phyloP scores from a whole-genome alignment of 2,329 filamentous ascomycete genomes.

The Pyrenophora teres region DNA sequence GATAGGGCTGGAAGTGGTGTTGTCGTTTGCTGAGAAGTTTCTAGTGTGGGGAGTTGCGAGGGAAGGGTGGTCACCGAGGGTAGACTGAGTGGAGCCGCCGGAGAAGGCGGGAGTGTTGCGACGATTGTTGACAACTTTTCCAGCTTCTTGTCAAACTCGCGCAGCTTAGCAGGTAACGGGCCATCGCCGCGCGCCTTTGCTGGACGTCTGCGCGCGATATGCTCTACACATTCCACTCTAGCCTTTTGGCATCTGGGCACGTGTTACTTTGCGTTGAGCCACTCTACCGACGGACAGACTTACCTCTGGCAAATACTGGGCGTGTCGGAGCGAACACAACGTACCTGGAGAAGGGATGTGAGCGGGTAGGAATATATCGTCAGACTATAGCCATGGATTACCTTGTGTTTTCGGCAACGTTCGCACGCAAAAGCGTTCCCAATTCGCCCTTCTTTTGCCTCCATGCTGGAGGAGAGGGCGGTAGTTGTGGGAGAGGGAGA shows the following conservation, averaged over 20 bases:
- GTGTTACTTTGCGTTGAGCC: constrained; percentile 34
- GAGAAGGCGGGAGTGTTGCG: constrained; percentile 32
- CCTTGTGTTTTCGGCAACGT: constrained; percentile 45
- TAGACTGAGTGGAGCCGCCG: constrained; percentile 28
- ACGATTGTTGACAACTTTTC: constrained; percentile 43
- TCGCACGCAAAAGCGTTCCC: constrained; percentile 47
- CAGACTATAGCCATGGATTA: no score
- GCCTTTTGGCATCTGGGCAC: constrained; percentile 46
- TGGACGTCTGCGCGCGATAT: constrained; percentile 44
- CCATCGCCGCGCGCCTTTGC: constrained; percentile 38
- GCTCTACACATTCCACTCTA: constrained; percentile 44
- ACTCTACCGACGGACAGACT: constrained; percentile 14
- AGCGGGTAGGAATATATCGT: no score
- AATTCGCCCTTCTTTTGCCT: constrained; percentile 43
- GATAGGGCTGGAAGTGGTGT: constrained; percentile 16
- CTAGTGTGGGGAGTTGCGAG: constrained; percentile 23
- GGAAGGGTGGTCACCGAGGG: constrained; percentile 31
- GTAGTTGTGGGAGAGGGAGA: constrained; percentile 33
- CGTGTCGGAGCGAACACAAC: constrained; percentile 43
- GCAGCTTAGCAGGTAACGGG: constrained; percentile 35
- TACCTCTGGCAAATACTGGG: constrained; percentile 43
- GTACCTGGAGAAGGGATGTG: constrained; percentile 8
- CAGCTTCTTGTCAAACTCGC: constrained; percentile 43
- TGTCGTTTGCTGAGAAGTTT: constrained; percentile 26
- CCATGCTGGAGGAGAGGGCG: constrained; percentile 38